These are phyloP conservation scores for Polyplosphaeria fusca DNA, from an alignment of 495 filamentous ascomycete species.

Conservation along the genomic window DNA sequence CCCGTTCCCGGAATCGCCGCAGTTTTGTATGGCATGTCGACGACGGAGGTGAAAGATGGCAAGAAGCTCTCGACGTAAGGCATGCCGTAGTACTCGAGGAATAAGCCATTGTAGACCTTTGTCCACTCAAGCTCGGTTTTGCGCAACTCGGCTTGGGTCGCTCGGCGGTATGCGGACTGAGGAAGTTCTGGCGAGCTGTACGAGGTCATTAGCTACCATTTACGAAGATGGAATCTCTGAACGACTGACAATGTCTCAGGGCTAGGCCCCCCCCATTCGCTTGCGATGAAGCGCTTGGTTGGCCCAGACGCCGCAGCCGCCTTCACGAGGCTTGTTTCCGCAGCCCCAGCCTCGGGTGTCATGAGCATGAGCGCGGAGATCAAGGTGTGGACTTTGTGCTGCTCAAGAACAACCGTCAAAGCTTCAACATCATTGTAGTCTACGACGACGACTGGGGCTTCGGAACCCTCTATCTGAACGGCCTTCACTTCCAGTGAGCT, in stretches of 20 bases:
- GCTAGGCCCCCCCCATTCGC: background rate
- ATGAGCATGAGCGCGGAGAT: background rate
- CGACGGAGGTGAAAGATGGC: background rate
- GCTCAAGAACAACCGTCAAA: background rate
- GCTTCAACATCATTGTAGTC: background rate
- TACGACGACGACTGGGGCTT: background rate
- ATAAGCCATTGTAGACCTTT: background rate
- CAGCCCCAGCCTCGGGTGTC: background rate
- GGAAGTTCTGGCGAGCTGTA: too few relatives aligned
- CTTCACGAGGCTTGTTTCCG: background rate
- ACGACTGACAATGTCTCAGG: background rate
- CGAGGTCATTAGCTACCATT: too few relatives aligned
- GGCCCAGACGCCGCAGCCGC: background rate
- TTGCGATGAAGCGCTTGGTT: background rate
- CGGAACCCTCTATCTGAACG: background rate
- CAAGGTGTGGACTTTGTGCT: background rate
- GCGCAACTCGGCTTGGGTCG: background rate
- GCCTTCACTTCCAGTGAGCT: background rate
- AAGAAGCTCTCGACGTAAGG: constrained; percentile 5
- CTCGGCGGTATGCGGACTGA: background rate
- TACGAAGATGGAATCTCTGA: background rate
- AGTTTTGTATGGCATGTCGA: constrained; percentile 5
- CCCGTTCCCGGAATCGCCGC: constrained; percentile 3
- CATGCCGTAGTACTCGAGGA: constrained; percentile 10
- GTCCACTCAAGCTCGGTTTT: background rate